Base-by-base conservation (phyloP, 2,329 filamentous ascomycete genomes). In the Trichoderma brevicompactum region DNA sequence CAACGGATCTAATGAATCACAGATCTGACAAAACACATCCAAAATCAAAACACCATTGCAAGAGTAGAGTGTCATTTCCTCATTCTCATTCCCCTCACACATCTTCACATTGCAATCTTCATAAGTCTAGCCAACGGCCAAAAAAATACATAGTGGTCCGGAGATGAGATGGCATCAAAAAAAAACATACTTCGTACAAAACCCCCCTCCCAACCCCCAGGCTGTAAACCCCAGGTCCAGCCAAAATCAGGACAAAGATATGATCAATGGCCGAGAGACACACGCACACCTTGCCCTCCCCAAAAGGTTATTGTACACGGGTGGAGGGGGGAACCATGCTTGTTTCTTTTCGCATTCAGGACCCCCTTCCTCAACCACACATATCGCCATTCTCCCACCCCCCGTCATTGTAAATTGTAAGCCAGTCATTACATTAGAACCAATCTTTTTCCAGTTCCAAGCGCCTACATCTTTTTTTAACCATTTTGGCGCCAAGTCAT, bases 111-210 rank as follows among this genome's bases (percentile, higher is more conserved):
- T 3, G 23, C 23, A 28, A 17, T 53, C 12, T 17, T 17, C 43
- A 17, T 13, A 23, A 50, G 32, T 66, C 46, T 53, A 64, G 38
- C 46, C 60, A 54, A 50, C 8, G 49, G 59, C 59, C 15, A 36
- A 13, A 56, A 34, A 64, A 48, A 52, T 44, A 53, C 69, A 67
- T 66, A 13, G 28, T 67, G 69, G 64, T 68, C 69, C 62, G 65
- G 64, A 64, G 63, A 68, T 61, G 56, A 65, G 69, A 62, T 63
- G n/a, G 41, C 67, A 58, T 64, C 61, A 66, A 44, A 19, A 13
- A 19, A 13, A 5, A 17, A 12, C 28, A n/a, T 54, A 41, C 50
- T 54, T 49, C 43, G 48, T 59, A 65, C 53, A 65, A 32, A 41
- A 41, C 12, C 17, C 19, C 41, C 50, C 46, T 58, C 62, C 50